Evolutionary conservation across 768 basidiomycete genomes (phyloP), one percentile per base, ranked within the genome.

Genomic region (Leccinum incarnatum): DNA sequence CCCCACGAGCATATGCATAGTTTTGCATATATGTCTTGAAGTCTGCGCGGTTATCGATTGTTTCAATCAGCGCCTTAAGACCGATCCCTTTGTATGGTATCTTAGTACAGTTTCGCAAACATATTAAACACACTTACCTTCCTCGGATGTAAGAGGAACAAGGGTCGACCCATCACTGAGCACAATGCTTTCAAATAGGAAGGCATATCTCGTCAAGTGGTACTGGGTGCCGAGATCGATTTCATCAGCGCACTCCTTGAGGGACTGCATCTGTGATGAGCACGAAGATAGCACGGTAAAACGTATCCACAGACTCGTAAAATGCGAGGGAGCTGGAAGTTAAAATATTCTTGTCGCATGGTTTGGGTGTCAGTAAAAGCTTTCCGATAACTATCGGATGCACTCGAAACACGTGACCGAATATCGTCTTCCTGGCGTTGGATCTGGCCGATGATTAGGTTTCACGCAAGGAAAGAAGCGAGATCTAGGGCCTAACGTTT

Each of bases 21-120:
- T 97, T 94, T 70, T 97, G 93, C 95, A 99, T 98, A 71, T 89
- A 99, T 8, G 82, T 85, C 76, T 91, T 96, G 78, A 99, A 98
- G 74, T 99, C 97, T 36, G 87, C 81, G 40, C 95, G 85, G 66
- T 95, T 95, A 74, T 99, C 96, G 65, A 99, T 97, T 5, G 85
- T 83, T 71, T 98, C 95, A 58, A 90, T 88, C 23, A 92, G 84
- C 2, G 88, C 78, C 72, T 96, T 96, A 51, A 99, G 76, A 12
- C 96, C 95, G 7, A 84, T 78, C 4, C 79, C 83, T 83, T 68
- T 59, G 21, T 34, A 32, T 25, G 19, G 34, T 27, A 36, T 5
- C n/a, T 67, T 25, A 62, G 37, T 32, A 23, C 21, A 49, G 40
- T 9, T 40, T 19, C 30, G 54, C 30, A 23, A 55, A 37, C 17